Conservation (phyloP, 1,284 basidiomycete species). For the Cutaneotrichosporon sp. region DNA sequence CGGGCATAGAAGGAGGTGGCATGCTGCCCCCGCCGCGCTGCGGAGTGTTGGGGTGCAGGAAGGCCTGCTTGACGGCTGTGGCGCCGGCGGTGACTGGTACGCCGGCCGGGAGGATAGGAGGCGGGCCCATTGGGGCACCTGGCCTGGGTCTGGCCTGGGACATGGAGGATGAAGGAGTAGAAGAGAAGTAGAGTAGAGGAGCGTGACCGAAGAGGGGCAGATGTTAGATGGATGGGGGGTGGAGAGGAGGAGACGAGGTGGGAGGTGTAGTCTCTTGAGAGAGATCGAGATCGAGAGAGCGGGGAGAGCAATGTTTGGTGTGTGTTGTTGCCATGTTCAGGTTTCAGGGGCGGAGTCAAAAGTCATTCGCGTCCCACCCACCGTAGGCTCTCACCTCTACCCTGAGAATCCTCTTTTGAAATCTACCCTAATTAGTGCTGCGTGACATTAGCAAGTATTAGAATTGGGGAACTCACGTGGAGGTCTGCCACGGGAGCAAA, state of each 20-base stretch:
- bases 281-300: background rate
- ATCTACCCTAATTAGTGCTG: background rate
- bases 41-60: background rate
- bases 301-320: background rate
- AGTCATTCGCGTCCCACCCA: slow-evolving; percentile 4
- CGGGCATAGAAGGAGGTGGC: slow-evolving; percentile 22
- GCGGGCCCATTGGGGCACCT: background rate
- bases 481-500: slow-evolving; percentile 3
- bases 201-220: slow-evolving; percentile 9
- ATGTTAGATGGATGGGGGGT: background rate
- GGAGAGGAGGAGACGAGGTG: too few species aligned
- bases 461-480: background rate
- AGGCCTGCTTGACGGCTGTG: slow-evolving; percentile 4
- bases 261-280: background rate
- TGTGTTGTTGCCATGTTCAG: slow-evolving; percentile 7
- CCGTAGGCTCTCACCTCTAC: too few species aligned
- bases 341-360: background rate
- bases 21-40: slow-evolving; percentile 8
- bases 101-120: slow-evolving; percentile 10
- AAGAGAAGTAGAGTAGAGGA: slow-evolving; percentile 7
- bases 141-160: slow-evolving; percentile 7
- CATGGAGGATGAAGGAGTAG: slow-evolving; percentile 15
- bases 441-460: background rate
- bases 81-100: slow-evolving; percentile 10
- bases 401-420: background rate